Conservation (phyloP, 352 stramenopile species). For the Phytophthora boehmeriae region DNA sequence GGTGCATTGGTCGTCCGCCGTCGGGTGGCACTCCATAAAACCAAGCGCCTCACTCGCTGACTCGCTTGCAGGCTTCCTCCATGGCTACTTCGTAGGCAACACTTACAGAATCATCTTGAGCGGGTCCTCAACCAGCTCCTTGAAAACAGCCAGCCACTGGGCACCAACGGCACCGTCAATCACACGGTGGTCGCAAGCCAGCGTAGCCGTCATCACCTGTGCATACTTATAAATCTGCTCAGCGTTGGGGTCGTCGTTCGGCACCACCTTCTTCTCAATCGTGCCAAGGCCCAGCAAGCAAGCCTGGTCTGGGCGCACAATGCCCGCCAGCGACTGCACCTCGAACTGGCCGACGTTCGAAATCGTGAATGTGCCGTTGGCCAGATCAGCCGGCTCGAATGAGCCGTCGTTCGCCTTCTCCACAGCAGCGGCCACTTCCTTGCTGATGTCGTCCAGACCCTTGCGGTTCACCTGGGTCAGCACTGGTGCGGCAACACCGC, state of each 20-base stretch:
- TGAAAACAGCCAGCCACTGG: conserved; percentile 96
- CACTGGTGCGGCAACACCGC: conserved; percentile 97
- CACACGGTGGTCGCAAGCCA: conserved; percentile 97
- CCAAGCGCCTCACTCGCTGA: conserved; percentile 20
- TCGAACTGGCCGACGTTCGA: conserved; percentile 98
- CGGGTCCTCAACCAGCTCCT: conserved; percentile 96
- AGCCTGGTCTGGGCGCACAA: conserved; percentile 93
- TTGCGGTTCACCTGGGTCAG: conserved; percentile 83
- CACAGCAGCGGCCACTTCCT: conserved; percentile 55
- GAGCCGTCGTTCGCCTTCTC: conserved; percentile 40
- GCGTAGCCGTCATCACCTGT: conserved; percentile 94
- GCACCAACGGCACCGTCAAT: conserved; percentile 97
- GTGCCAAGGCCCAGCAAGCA: conserved; percentile 94
- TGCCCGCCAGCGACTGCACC: conserved; percentile 93
- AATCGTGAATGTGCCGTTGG: conserved; percentile 95
- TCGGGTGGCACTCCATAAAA: conserved; percentile 18
- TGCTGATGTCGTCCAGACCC: conserved; percentile 61
- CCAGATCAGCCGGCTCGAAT: conserved; percentile 59
- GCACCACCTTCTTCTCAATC: conserved; percentile 96
- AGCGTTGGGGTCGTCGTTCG: conserved; percentile 82
- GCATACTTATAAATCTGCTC: conserved; percentile 90
- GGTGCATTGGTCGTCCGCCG: conserved; percentile 4
- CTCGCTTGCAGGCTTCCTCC: conserved; percentile 20
- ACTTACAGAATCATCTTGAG: conserved; percentile 96
- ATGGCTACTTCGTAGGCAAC: conserved; percentile 12